Conservation (phyloP, 2,329 filamentous ascomycete species). For the Blastomyces parvus region DNA sequence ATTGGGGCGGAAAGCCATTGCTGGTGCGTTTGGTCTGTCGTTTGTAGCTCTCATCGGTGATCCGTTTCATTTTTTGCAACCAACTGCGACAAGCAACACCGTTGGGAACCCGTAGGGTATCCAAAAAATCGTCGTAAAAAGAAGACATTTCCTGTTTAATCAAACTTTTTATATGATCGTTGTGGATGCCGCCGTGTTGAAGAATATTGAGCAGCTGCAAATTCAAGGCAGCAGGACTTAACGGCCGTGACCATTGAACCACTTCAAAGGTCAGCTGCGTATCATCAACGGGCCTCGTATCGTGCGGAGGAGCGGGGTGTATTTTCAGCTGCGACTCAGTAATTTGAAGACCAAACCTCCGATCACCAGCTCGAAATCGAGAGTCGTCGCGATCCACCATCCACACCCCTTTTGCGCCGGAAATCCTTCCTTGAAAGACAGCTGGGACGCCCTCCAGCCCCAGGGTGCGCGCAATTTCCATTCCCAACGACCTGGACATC, state of each 20-base stretch:
- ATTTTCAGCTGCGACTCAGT: slow-evolving; percentile 51
- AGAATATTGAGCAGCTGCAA: slow-evolving; percentile 48
- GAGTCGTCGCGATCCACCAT: slow-evolving; percentile 40
- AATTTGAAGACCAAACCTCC: slow-evolving; percentile 47
- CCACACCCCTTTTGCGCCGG: slow-evolving; percentile 54
- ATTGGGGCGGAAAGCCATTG: slow-evolving; percentile 25
- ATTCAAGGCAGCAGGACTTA: slow-evolving; percentile 42
- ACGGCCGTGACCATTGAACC: slow-evolving; percentile 38
- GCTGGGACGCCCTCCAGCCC: slow-evolving; percentile 37
- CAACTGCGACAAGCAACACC: slow-evolving; percentile 25
- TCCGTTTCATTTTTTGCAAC: slow-evolving; percentile 15
- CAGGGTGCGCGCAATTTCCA: slow-evolving; percentile 36
- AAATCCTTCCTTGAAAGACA: slow-evolving; percentile 49
- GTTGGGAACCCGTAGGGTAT: slow-evolving; percentile 29
- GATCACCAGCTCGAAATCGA: slow-evolving; percentile 17
- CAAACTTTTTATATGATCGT: slow-evolving; percentile 36
- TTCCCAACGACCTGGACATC: slow-evolving; percentile 46
- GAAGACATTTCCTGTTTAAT: slow-evolving; percentile 28
- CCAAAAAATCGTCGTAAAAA: slow-evolving; percentile 28
- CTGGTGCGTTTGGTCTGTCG: slow-evolving; percentile 23
- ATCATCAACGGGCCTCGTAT: slow-evolving; percentile 26
- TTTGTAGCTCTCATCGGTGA: slow-evolving; percentile 3
- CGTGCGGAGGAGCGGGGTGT: slow-evolving; percentile 31
- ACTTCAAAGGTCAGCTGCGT: slow-evolving; percentile 50
- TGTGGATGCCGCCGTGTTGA: slow-evolving; percentile 41